phyloP scores from a whole-genome alignment of 208 protist species.

The Crithidia sp. region DNA sequence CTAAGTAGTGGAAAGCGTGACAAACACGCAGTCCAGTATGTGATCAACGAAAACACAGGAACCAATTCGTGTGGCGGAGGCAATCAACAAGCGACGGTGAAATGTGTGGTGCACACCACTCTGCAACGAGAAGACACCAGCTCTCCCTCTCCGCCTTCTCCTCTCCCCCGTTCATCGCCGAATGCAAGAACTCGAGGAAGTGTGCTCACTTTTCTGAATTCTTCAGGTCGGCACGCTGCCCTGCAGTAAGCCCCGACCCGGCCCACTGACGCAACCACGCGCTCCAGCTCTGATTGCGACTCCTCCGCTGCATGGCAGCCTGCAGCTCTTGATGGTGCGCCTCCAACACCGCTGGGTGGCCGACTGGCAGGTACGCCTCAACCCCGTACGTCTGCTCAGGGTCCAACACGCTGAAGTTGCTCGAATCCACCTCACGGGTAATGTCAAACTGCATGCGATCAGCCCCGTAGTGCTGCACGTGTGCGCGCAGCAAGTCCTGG shows the following conservation, averaged over 20 bases:
- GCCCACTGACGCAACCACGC: constrained; percentile 58
- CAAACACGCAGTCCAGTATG: too few species aligned
- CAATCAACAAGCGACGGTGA: neutral
- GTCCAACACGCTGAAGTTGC: constrained; percentile 74
- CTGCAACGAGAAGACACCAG: too few species aligned
- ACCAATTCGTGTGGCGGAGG: too few species aligned
- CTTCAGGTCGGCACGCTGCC: constrained; percentile 52
- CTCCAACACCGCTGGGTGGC: constrained; percentile 58
- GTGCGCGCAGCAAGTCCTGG: constrained; percentile 74
- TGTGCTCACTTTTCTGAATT: neutral
- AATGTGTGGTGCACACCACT: neutral
- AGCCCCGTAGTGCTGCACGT: constrained; percentile 77
- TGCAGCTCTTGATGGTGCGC: constrained; percentile 28
- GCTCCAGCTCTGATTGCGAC: constrained; percentile 37
- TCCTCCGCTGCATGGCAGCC: constrained; percentile 31
- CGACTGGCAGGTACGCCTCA: constrained; percentile 62
- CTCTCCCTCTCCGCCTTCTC: neutral
- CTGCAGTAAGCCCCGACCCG: constrained; percentile 42
- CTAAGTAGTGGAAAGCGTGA: too few species aligned
- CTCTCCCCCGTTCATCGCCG: too few species aligned
- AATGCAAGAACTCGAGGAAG: neutral
- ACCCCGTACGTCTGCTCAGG: constrained; percentile 63
- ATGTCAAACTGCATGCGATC: constrained; percentile 85
- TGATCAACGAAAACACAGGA: too few species aligned
- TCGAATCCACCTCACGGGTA: constrained; percentile 62